A percentile compares a stretch with the other conserved stretches of the same genome.
phyloP scores from a whole-genome alignment of 257 asterid genomes.

The Scutellaria baicalensis region DNA sequence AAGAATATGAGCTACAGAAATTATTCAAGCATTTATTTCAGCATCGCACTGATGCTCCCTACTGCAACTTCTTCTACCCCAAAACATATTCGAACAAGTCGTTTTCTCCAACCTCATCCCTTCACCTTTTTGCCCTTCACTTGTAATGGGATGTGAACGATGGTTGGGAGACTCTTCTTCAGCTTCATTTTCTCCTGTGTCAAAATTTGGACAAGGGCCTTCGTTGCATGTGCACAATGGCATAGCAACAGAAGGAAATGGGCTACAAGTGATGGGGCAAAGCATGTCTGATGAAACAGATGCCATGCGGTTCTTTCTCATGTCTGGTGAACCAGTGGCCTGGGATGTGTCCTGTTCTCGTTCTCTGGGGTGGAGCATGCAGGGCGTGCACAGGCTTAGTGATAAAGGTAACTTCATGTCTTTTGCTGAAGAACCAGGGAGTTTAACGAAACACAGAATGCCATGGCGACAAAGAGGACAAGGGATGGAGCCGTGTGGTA shows the following conservation, averaged over 20 bases:
- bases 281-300: slow-evolving; percentile 70
- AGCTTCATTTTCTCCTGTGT: slow-evolving; percentile 42
- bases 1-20: background rate
- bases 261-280: slow-evolving; percentile 90
- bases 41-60: slow-evolving; percentile 95
- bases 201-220: slow-evolving; percentile 61
- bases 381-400: slow-evolving; percentile 79
- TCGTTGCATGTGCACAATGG: slow-evolving; percentile 87
- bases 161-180: slow-evolving; percentile 51
- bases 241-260: slow-evolving; percentile 81
- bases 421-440: slow-evolving; percentile 62
- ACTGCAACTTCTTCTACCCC: slow-evolving; percentile 98
- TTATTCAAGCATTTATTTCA: slow-evolving; percentile 64
- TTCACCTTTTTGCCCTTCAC: slow-evolving; percentile 46
- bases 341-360: slow-evolving; percentile 41
- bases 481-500: slow-evolving; percentile 80
- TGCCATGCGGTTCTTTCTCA: slow-evolving; percentile 58
- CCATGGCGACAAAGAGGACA: slow-evolving; percentile 91
- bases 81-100: slow-evolving; percentile 82
- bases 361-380: slow-evolving; percentile 84
- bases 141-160: slow-evolving; percentile 36
- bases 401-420: slow-evolving; percentile 59
- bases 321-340: slow-evolving; percentile 45
- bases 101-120: slow-evolving; percentile 65
- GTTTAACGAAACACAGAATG: slow-evolving; percentile 47